Evolutionary conservation across 2,329 filamentous ascomycete genomes (phyloP), one percentile per base, ranked within the genome.

Genomic region (Penicillium sp.): DNA sequence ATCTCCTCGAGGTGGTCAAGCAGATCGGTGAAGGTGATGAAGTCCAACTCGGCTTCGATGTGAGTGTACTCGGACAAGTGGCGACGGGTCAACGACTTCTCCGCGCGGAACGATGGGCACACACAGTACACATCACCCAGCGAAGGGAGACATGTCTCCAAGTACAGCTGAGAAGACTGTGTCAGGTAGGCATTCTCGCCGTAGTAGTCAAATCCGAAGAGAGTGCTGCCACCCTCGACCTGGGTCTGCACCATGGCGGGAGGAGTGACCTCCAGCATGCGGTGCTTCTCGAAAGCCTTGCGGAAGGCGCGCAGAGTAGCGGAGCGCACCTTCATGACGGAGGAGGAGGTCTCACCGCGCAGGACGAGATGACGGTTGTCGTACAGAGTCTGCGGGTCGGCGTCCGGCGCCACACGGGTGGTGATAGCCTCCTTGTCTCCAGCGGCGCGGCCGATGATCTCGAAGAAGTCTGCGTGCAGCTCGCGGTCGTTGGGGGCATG

Each of bases 51-150:
- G 55, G 88, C 93, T 78, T 99, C 94, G 64, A 99, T 85, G 79
- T 99, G 94, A 1, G 92, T 96, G 80, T 97, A 99, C 77, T 99
- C 94, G 45, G 91, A 90, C 67, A 99, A 79, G 74, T 99, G 94
- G 69, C 94, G 90, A 58, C 94, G 89, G 47, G 94, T 99, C 54
- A 97, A 82, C 6, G 89, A 93, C 79, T 97, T 97, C 77, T 99
- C 94, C 13, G 94, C 94, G 58, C 94, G 92, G 87, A 99, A 99
- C 2, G 93, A 97, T 75, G 96, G 96, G 76, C 96, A 92, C 68
- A 99, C 93, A 73, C 93, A 97, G 83, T 95, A 99, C 49, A 97
- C 92, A 72, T 97, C 91, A 65, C 94, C 94, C 67, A 97, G 83
- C 48, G 89, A 91, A 10, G 93, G 91, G 31, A 99, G 81, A 62